These are phyloP conservation scores for Strobilomyces confusus DNA, from an alignment of 768 basidiomycete species.

Conservation along the genomic window DNA sequence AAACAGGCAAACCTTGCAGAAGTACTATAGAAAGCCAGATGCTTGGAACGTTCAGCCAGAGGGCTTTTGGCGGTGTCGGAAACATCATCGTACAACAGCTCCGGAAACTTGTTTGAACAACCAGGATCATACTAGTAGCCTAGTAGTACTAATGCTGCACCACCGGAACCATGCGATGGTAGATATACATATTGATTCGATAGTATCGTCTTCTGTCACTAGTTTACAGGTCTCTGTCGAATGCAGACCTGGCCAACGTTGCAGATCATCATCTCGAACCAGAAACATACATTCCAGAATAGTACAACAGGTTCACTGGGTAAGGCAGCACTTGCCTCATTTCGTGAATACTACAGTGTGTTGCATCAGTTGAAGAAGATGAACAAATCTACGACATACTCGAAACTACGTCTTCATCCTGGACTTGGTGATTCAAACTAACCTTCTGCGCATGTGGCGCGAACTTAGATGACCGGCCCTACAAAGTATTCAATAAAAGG, in stretches of 20 bases:
- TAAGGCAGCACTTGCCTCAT: slow-evolving; percentile 7
- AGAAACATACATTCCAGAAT: background rate
- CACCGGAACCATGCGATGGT: too few species aligned
- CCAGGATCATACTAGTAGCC: too few species aligned
- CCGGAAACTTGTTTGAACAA: too few species aligned
- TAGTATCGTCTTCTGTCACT: too few species aligned
- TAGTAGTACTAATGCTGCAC: too few species aligned
- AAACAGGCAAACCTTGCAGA: too few species aligned
- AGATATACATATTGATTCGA: too few species aligned
- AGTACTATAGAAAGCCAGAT: too few species aligned
- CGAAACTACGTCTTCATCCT: slow-evolving; percentile 86
- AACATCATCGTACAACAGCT: too few species aligned
- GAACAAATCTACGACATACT: slow-evolving; percentile 48
- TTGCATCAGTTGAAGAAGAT: background rate
- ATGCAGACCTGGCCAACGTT: background rate
- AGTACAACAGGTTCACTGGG: background rate
- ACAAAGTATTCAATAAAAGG: background rate
- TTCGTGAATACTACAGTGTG: slow-evolving; percentile 29
- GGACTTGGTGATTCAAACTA: slow-evolving; percentile 75
- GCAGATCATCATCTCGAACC: background rate
- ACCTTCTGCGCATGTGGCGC: slow-evolving; percentile 93
- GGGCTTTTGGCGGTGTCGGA: too few species aligned
- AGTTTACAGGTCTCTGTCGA: too few species aligned
- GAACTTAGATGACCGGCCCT: slow-evolving; percentile 95
- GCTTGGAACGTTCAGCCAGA: too few species aligned